phyloP scores from a whole-genome alignment of 106 monocot genomes.

The Xerophyta viscosa region DNA sequence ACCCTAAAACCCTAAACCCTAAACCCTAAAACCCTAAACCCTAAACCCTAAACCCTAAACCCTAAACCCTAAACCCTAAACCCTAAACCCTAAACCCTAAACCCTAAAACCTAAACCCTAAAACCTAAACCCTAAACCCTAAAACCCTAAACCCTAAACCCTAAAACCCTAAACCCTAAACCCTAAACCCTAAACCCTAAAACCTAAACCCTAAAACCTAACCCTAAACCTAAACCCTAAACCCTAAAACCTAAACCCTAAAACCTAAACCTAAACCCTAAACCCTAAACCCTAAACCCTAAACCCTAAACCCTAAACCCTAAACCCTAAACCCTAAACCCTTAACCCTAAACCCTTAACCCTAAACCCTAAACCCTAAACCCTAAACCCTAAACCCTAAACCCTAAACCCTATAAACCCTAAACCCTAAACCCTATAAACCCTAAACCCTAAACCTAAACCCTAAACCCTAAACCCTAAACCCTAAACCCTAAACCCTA shows the following conservation, averaged over 20 bases:
- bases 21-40: neutral
- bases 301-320: slow-evolving; percentile 5
- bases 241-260: neutral
- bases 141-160: slow-evolving; percentile 12
- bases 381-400: slow-evolving; percentile 13
- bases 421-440: slow-evolving; percentile 11
- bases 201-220: slow-evolving; percentile 4
- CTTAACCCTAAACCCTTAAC: slow-evolving; percentile 4
- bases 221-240: neutral
- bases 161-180: slow-evolving; percentile 13
- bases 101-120: slow-evolving; percentile 5
- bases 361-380: slow-evolving; percentile 13
- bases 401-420: slow-evolving; percentile 13
- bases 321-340: slow-evolving; percentile 5
- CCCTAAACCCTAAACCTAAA: slow-evolving; percentile 12
- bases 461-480: slow-evolving; percentile 12
- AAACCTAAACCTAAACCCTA: slow-evolving; percentile 1
- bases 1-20: slow-evolving; percentile 1
- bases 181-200: slow-evolving; percentile 11
- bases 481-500: slow-evolving; percentile 12
- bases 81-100: slow-evolving; percentile 4
- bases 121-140: slow-evolving; percentile 13
- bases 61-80: slow-evolving; percentile 6
- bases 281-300: slow-evolving; percentile 4
- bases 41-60: slow-evolving; percentile 3